phyloP scores from a whole-genome alignment of 2,329 filamentous ascomycete species.

The Cryphonectria nitschkei region DNA sequence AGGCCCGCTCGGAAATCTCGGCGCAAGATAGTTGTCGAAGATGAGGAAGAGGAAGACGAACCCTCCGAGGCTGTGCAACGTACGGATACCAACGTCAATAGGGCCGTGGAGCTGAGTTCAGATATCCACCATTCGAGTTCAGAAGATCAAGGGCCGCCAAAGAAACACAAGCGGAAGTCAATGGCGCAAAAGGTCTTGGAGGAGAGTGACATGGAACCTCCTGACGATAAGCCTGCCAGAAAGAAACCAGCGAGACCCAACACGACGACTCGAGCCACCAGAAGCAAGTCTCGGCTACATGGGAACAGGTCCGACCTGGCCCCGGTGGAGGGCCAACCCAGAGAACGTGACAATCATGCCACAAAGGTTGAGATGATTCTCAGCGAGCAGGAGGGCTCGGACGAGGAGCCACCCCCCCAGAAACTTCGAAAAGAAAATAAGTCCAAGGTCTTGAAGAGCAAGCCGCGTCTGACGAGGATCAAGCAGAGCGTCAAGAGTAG shows the following conservation, averaged over 20 bases:
- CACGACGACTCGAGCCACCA: not conserved
- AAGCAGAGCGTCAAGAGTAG: slow-evolving; percentile 50
- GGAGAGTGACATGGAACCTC: not conserved
- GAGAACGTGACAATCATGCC: slow-evolving; percentile 3
- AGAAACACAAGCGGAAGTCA: slow-evolving; percentile 7
- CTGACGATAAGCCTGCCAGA: not conserved
- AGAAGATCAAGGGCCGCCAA: slow-evolving; percentile 6
- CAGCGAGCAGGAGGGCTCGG: slow-evolving; percentile 29
- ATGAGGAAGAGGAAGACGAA: slow-evolving; percentile 17
- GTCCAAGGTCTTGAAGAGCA: not conserved
- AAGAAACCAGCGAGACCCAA: not conserved
- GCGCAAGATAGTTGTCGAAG: slow-evolving; percentile 19
- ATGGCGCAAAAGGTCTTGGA: not conserved
- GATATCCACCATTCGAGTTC: not conserved
- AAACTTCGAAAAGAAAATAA: slow-evolving; percentile 14
- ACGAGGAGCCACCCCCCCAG: slow-evolving; percentile 18
- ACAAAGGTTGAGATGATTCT: slow-evolving; percentile 2
- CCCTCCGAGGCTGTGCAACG: not conserved
- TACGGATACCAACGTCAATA: not conserved
- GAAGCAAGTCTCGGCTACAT: not conserved
- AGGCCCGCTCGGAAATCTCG: not conserved
- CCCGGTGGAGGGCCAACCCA: slow-evolving; percentile 11
- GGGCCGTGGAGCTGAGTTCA: not conserved
- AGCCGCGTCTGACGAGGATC: slow-evolving; percentile 45
- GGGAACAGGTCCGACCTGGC: not conserved